Conservation (phyloP, 345 rosid species). For the Citrus hindsii region DNA sequence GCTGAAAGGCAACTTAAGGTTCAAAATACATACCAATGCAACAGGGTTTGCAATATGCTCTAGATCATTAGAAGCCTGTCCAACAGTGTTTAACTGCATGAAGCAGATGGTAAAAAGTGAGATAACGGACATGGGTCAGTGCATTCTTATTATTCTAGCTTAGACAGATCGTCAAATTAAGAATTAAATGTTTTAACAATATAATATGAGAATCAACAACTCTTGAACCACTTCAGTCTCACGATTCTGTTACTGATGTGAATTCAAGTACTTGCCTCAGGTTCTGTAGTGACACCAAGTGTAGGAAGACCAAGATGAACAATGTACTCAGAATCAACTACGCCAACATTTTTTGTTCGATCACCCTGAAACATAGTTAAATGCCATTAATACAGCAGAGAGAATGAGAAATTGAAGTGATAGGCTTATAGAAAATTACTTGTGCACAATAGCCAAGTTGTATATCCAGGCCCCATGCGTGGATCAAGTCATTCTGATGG, state of each 20-base stretch:
- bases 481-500: conserved; percentile 83
- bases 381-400: background rate
- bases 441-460: conserved; percentile 93
- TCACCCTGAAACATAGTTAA: conserved; percentile 55
- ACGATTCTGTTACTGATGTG: background rate
- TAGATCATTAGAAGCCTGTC: conserved; percentile 9
- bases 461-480: conserved; percentile 90
- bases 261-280: conserved; percentile 32
- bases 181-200: background rate
- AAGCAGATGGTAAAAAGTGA: background rate
- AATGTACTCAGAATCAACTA: conserved; percentile 86
- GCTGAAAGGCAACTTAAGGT: conserved; percentile 14
- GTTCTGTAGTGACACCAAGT: conserved; percentile 48
- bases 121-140: background rate
- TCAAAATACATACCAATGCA: conserved; percentile 17
- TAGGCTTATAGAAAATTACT: conserved; percentile 32
- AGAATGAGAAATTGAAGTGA: background rate
- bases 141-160: background rate
- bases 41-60: conserved; percentile 8
- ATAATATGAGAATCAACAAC: background rate
- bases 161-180: background rate
- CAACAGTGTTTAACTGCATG: conserved; percentile 17
- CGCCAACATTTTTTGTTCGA: conserved; percentile 82
- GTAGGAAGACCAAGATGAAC: conserved; percentile 81
- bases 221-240: background rate